Evolutionary conservation across 1,139 yeast species (phyloP), one percentile per base, ranked within the genome.

Genomic region (Spencermartinsiella ligniputridi): DNA sequence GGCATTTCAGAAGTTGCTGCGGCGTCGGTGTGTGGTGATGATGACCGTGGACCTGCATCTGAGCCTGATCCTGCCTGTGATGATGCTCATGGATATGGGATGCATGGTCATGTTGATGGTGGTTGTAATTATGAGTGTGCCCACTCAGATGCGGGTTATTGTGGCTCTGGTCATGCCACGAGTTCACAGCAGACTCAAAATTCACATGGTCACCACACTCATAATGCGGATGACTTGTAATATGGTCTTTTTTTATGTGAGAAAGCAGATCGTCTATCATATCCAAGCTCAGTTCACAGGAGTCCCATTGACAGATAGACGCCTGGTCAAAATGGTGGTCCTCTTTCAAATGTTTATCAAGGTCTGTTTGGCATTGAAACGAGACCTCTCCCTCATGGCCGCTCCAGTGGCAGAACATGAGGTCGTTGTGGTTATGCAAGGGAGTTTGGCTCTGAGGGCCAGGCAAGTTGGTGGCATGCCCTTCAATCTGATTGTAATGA

Each of bases 241-340:
- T 52, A 50, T 68, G 72, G 39, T 56, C 58, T 9, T 46, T 53
- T 44, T 61, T 61, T 42, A 68, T 55, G 49, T 68, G 72, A 27
- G 52, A 55, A 47, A 66, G 52, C 37, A 68, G 49, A n/a, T 58
- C 61, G 42, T 65, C 70, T 2, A 63, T 47, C 35, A 52, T 55
- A 1, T 54, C 54, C 5, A 64, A 50, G 22, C 58, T 50, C 15
- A 57, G 61, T 27, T 62, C 62, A 45, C 71, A 67, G 2, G 69
- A 59, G 43, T 67, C 71, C 71, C 71, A 67, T 45, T 64, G 68
- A 43, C 71, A 67, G 37, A 18, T 17, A 20, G 33, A 19, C 22
- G 27, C 45, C 34, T 43, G 35, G 35, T 41, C 39, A 33, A 35
- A 21, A 29, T 37, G 27, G 17, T 35, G 35, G 22, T 48, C 46